Percentiles rank a stretch among this genome's conserved stretches.
phyloP scores from a whole-genome alignment of 2,329 filamentous ascomycete genomes.

The Epichloe baconii region DNA sequence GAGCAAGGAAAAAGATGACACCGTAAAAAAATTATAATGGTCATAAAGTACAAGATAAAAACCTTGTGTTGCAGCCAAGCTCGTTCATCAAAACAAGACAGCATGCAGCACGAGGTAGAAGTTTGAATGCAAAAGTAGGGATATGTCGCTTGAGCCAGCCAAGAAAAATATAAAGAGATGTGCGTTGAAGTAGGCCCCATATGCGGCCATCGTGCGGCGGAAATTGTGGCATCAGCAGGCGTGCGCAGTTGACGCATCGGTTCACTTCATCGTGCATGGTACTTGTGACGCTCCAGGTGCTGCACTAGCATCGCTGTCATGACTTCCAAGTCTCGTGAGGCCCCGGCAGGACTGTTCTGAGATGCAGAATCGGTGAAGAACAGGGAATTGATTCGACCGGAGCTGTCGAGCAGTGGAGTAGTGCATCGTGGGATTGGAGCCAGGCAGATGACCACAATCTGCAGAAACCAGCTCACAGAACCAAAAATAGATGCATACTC shows the following conservation, averaged over 20 bases:
- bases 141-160: slow-evolving; percentile 12
- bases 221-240: background rate
- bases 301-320: background rate
- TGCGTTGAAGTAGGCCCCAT: slow-evolving; percentile 4
- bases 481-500: slow-evolving; percentile 6
- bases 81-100: no score
- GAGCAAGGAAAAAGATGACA: no score
- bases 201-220: slow-evolving; percentile 5
- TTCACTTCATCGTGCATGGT: background rate
- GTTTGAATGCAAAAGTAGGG: background rate
- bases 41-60: no score
- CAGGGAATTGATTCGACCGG: slow-evolving; percentile 7
- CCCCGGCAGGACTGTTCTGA: background rate
- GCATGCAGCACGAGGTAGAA: background rate
- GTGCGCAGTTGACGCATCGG: background rate
- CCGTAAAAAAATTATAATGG: no score
- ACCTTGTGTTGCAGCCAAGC: no score
- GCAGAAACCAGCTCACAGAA: slow-evolving; percentile 5
- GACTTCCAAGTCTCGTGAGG: background rate
- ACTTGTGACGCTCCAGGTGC: background rate
- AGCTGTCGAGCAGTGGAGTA: slow-evolving; percentile 1
- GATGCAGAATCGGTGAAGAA: background rate
- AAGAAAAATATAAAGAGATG: slow-evolving; percentile 3
- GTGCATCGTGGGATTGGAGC: slow-evolving; percentile 3
- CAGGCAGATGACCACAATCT: slow-evolving; percentile 8